A percentile compares a stretch with the other conserved stretches of the same genome.
These are phyloP conservation scores for Paramecium octaurelia DNA, from an alignment of 73 alveolate species.

Conservation along the genomic window DNA sequence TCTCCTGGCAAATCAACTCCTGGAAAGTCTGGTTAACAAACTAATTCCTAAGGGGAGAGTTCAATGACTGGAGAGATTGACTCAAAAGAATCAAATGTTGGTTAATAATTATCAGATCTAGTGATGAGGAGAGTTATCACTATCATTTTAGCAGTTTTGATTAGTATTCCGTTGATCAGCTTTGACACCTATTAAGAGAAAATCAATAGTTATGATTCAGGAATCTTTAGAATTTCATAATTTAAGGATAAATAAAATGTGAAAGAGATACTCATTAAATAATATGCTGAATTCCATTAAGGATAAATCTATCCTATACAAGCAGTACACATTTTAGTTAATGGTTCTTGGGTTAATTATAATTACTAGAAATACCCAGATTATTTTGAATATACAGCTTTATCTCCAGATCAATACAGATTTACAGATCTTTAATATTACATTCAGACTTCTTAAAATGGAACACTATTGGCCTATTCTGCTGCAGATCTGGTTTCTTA, in stretches of 20 bases:
- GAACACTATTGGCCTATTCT: background rate
- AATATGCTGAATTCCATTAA: background rate
- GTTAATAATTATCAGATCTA: conserved; percentile 85
- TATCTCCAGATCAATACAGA: background rate
- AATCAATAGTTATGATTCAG: conserved; percentile 52
- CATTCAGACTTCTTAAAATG: background rate
- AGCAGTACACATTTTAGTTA: background rate
- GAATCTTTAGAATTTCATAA: background rate
- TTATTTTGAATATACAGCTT: background rate
- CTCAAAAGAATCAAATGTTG: conserved; percentile 83
- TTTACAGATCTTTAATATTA: conserved; percentile 23
- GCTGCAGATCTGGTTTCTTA: conserved; percentile 64
- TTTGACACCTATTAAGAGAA: conserved; percentile 66
- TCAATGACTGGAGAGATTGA: background rate
- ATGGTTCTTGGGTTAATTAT: background rate
- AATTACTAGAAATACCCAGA: background rate
- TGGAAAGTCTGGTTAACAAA: background rate
- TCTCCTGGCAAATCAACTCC: background rate
- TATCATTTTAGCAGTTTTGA: conserved; percentile 79
- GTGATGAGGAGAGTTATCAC: conserved; percentile 90
- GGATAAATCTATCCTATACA: conserved; percentile 17
- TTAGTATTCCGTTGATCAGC: conserved; percentile 71
- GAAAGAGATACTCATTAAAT: background rate
- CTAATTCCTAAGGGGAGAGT: background rate
- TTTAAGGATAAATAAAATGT: background rate